These are phyloP conservation scores for Entonaema liquescens DNA, from an alignment of 495 filamentous ascomycete genomes.

Conservation along the genomic window DNA sequence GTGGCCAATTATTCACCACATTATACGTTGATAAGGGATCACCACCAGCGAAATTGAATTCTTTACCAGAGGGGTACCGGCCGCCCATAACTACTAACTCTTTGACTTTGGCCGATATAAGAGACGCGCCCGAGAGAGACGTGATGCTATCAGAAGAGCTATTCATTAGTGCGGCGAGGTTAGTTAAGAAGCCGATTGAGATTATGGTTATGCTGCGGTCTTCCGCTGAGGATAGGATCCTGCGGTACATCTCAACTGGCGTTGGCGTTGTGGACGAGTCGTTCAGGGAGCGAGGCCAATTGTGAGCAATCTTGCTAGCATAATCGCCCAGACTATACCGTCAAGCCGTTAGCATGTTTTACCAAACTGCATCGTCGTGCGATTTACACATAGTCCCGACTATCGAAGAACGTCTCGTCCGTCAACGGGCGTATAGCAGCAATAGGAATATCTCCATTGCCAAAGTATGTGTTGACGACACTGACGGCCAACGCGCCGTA, in stretches of 20 bases:
- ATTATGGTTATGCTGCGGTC: slow-evolving; percentile 55
- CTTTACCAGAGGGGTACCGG: slow-evolving; percentile 51
- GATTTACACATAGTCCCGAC: slow-evolving; percentile 43
- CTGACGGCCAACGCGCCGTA: slow-evolving; percentile 55
- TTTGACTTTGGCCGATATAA: slow-evolving; percentile 52
- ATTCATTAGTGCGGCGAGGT: slow-evolving; percentile 52
- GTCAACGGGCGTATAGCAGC: slow-evolving; percentile 50
- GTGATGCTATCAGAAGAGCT: slow-evolving; percentile 50
- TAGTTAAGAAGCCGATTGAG: slow-evolving; percentile 55
- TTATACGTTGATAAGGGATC: slow-evolving; percentile 46
- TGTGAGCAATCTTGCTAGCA: slow-evolving; percentile 53
- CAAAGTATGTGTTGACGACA: slow-evolving; percentile 55
- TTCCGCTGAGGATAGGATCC: slow-evolving; percentile 44
- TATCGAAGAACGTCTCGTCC: slow-evolving; percentile 55
- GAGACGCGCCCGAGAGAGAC: slow-evolving; percentile 45
- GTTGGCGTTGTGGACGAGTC: slow-evolving; percentile 52
- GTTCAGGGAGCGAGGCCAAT: slow-evolving; percentile 48
- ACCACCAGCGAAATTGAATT: slow-evolving; percentile 55
- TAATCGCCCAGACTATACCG: slow-evolving; percentile 34
- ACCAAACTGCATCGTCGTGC: slow-evolving; percentile 25
- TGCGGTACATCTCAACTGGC: slow-evolving; percentile 55
- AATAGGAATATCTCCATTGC: slow-evolving; percentile 48
- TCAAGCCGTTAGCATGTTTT: neutral
- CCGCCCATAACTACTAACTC: slow-evolving; percentile 61
- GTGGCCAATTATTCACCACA: slow-evolving; percentile 54